phyloP scores from a whole-genome alignment of 164 flowering plant genomes.

The Macadamia integrifolia region DNA sequence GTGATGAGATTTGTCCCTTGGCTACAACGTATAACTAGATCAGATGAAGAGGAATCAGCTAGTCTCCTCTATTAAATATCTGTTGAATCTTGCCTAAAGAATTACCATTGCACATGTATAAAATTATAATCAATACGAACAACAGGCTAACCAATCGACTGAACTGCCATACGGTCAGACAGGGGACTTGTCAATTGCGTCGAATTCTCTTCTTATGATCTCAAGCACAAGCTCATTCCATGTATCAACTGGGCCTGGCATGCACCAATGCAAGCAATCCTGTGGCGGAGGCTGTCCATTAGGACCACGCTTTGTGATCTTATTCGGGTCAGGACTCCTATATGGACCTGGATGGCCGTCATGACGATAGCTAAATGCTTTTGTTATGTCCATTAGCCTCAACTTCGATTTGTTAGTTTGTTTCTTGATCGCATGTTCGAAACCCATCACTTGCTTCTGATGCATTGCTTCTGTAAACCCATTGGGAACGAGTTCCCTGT shows the following conservation, averaged over 20 bases:
- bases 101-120: too few species aligned
- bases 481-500: slow-evolving; percentile 55
- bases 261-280: slow-evolving; percentile 99
- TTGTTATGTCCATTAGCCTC: slow-evolving; percentile 82
- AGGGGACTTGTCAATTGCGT: slow-evolving; percentile 19
- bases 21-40: too few species aligned
- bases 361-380: slow-evolving; percentile 59
- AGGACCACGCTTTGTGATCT: slow-evolving; percentile 74
- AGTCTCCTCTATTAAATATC: too few species aligned
- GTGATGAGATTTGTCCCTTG: too few species aligned
- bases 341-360: slow-evolving; percentile 99
- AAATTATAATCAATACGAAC: too few species aligned
- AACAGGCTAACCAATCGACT: too few species aligned
- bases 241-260: slow-evolving; percentile 98
- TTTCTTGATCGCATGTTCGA: slow-evolving; percentile 50
- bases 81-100: too few species aligned
- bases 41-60: too few species aligned
- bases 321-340: slow-evolving; percentile 77
- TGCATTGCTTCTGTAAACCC: slow-evolving; percentile 80
- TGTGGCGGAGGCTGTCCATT: slow-evolving; percentile 92
- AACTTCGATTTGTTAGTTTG: slow-evolving; percentile 44
- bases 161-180: slow-evolving; percentile 11
- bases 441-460: slow-evolving; percentile 69
- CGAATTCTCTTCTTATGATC: slow-evolving; percentile 56
- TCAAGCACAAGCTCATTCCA: slow-evolving; percentile 94